phyloP scores from a whole-genome alignment of 2,329 filamentous ascomycete species.

The Penicillium sp. region DNA sequence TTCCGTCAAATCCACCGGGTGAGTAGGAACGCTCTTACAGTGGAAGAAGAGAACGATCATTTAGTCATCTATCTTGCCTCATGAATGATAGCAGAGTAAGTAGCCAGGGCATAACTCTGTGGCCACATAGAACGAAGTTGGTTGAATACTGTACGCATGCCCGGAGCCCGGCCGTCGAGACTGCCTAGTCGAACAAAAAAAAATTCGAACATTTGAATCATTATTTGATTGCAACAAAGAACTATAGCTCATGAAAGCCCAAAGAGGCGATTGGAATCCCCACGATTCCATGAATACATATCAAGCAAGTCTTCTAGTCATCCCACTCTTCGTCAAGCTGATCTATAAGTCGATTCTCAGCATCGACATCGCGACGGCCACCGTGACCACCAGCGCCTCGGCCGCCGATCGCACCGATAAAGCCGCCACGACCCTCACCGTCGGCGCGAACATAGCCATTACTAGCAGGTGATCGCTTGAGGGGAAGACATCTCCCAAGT shows the following conservation, averaged over 20 bases:
- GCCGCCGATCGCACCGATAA: conserved; percentile 43
- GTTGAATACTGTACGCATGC: too few species aligned
- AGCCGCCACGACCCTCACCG: conserved; percentile 31
- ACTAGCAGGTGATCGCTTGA: conserved; percentile 36
- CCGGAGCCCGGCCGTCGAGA: too few species aligned
- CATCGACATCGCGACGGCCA: conserved; percentile 60
- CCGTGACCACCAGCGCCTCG: conserved; percentile 26
- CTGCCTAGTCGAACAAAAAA: too few species aligned
- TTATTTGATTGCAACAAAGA: background rate
- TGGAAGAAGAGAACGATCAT: too few species aligned
- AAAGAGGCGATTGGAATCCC: background rate
- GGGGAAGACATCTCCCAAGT: conserved; percentile 44
- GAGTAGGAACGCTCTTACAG: too few species aligned
- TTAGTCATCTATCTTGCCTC: too few species aligned
- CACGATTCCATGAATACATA: background rate
- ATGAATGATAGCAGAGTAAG: too few species aligned
- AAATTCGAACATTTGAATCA: background rate
- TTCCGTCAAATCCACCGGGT: too few species aligned
- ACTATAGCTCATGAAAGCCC: background rate
- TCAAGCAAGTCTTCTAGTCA: conserved; percentile 52
- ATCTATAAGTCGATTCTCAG: conserved; percentile 92
- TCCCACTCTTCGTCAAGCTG: conserved; percentile 98
- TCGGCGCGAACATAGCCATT: conserved; percentile 42
- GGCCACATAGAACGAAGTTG: too few species aligned
- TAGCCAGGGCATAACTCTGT: too few species aligned